phyloP scores from a whole-genome alignment of 2,329 filamentous ascomycete species.

The Curvularia sp. region DNA sequence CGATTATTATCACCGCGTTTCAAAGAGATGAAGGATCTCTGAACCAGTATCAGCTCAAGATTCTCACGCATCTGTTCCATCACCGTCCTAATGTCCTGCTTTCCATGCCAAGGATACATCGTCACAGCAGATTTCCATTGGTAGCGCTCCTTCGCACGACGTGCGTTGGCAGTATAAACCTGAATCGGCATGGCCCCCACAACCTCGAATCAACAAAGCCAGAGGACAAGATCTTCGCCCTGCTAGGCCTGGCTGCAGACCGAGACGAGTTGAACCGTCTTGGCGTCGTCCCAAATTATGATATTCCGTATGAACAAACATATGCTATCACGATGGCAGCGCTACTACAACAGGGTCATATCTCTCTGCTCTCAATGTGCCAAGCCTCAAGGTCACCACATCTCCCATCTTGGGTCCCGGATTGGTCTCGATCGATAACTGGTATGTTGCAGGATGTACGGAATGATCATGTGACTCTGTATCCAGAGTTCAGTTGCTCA shows the following conservation, averaged over 20 bases:
- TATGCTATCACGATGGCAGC: slow-evolving; percentile 4
- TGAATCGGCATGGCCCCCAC: background rate
- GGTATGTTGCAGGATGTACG: background rate
- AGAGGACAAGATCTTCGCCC: slow-evolving; percentile 26
- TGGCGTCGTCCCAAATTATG: slow-evolving; percentile 18
- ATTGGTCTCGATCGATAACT: slow-evolving; percentile 2
- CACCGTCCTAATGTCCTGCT: background rate
- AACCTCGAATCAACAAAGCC: slow-evolving; percentile 21
- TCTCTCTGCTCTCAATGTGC: slow-evolving; percentile 1
- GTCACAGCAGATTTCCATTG: background rate
- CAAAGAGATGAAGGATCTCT: background rate
- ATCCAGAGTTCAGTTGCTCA: background rate
- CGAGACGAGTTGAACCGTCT: slow-evolving; percentile 14
- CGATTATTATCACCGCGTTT: no score
- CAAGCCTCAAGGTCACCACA: background rate
- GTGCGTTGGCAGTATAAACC: background rate
- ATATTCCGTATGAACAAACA: background rate
- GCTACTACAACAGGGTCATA: slow-evolving; percentile 1
- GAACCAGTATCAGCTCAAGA: background rate
- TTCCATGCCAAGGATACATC: background rate
- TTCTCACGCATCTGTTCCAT: background rate
- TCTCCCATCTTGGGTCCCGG: slow-evolving; percentile 2
- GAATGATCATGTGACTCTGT: background rate
- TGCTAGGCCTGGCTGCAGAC: slow-evolving; percentile 26
- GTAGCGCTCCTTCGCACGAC: slow-evolving; percentile 5